Base-by-base conservation (phyloP, 192 early-diverging fungal species). In the Umbelopsis sp. region DNA sequence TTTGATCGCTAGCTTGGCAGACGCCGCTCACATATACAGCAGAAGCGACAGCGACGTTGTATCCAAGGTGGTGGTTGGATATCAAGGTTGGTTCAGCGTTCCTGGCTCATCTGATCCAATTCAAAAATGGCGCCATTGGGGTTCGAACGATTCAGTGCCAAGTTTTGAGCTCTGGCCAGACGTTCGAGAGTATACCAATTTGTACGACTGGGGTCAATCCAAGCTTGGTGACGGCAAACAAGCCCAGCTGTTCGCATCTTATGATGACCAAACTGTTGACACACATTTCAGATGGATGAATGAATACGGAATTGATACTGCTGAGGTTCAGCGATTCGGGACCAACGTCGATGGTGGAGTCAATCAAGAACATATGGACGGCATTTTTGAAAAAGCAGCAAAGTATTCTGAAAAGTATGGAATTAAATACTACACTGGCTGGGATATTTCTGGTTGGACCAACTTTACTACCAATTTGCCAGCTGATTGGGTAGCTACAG, bases 401-500 rank as follows among this genome's bases (percentile, higher is more conserved):
- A 29, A 21, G 21, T 21, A 21, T 20, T 21, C 52, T 29, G 52
- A 54, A 54, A 54, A 54, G 52, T 20, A 54, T 29, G 52, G 52
- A 25, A 8, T 21, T 29, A 54, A 54, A 54, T 54, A 25, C 52
- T 54, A 54, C 52, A 54, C 26, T 29, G 26, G n/a, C 8, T 54
- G 52, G 52, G 52, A 54, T 54, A 54, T 54, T 29, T 54, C 52
- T 54, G 52, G 52, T 29, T 54, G 52, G 52, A 54, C 52, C 52
- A 54, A 54, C 26, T 54, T 10, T 29, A 54, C 52, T 25, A 54
- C 52, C 52, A 20, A 6, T 29, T 54, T 54, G 26, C 52, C 52
- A 54, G 52, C 52, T 25, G 52, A 54, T 29, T 54, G n/a, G 21
- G 21, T 54, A 21, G 26, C n/a, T 29, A 54, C 52, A 25, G 52